Evolutionary conservation across 2,329 filamentous ascomycete genomes (phyloP).

Genomic region (Plenodomus tracheiphilus): DNA sequence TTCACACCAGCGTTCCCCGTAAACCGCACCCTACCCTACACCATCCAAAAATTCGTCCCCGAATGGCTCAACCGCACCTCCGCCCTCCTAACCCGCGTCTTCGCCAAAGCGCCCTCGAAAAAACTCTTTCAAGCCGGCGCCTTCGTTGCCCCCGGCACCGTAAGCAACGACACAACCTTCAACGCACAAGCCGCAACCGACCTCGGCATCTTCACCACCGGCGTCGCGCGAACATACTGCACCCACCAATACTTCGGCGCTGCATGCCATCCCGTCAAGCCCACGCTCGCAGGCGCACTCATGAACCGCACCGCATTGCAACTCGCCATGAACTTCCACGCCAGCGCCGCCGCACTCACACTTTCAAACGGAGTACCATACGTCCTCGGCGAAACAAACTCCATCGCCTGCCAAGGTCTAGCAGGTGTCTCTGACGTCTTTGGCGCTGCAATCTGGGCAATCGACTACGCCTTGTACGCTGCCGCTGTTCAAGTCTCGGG

Average conservation of each 20-base stretch:
- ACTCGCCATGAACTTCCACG: constrained; percentile 53
- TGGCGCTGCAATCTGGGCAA: constrained; percentile 66
- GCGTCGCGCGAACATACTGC: constrained; percentile 17
- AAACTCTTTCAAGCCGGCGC: constrained; percentile 18
- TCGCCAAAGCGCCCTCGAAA: constrained; percentile 1
- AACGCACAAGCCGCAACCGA: constrained; percentile 18
- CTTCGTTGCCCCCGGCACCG: constrained; percentile 14
- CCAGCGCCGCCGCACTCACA: constrained; percentile 48
- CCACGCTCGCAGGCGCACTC: constrained; percentile 63
- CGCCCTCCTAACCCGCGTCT: constrained; percentile 7
- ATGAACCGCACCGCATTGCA: constrained; percentile 65
- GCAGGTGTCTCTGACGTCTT: constrained; percentile 68
- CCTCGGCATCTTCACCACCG: constrained; percentile 9
- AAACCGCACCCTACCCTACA: constrained; percentile 15
- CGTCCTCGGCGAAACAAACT: constrained; percentile 65
- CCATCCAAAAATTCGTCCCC: constrained; percentile 12
- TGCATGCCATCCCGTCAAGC: constrained; percentile 15
- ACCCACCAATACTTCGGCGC: constrained; percentile 23
- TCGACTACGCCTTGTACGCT: constrained; percentile 65
- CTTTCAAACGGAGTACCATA: constrained; percentile 52
- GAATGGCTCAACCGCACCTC: constrained; percentile 17
- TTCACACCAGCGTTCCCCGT: constrained; percentile 16
- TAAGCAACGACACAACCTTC: constrained; percentile 15
- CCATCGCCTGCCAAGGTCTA: constrained; percentile 63
- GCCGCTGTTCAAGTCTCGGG: constrained; percentile 57